Evolutionary conservation across 345 rosid species (phyloP), one percentile per base, ranked within the genome.

Genomic region (Lepidium africanum): DNA sequence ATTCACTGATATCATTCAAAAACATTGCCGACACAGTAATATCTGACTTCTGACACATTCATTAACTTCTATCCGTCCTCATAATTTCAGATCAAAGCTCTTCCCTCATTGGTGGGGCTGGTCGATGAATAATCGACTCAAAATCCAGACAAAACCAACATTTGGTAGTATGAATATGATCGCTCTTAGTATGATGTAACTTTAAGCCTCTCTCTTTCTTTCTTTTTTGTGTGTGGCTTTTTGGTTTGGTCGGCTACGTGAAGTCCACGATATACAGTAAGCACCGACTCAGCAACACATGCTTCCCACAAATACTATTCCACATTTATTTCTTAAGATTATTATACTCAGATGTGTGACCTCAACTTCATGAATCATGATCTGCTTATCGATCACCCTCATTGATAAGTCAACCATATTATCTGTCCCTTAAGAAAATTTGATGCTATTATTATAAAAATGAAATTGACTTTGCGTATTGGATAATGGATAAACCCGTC

Each of bases 211-310:
- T 25, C 27, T 25, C 27, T 2, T 25, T 2, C 3, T 25, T 25
- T 25, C 23, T 21, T 21, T n/a, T 16, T 51, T 35, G 48, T 11
- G 38, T 35, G 48, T 11, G 38, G 63, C 47, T 46, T 54, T 30
- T 54, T 27, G 53, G 46, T 41, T 56, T 19, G 41, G 71, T 48
- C 7, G 54, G 53, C 32, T 14, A 73, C 72, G 72, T 73, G 77
- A 73, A 49, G 30, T 65, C 77, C 67, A 58, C 67, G 5, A 65
- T 73, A 23, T 4, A 70, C 67, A 65, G 43, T 73, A 53, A 65
- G 47, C 67, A 65, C 59, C 46, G 60, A 23, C 67, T 66, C 77
- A 65, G 66, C 66, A 16, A 40, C 67, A 49, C 76, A 71, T 73
- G 66, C 46, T 49, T 40, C 71, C 71, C 77, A 57, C 77, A 49